A percentile compares a stretch with the other conserved stretches of the same genome.
phyloP scores from a whole-genome alignment of 306 rosid species.

The Cucumis hystrix region DNA sequence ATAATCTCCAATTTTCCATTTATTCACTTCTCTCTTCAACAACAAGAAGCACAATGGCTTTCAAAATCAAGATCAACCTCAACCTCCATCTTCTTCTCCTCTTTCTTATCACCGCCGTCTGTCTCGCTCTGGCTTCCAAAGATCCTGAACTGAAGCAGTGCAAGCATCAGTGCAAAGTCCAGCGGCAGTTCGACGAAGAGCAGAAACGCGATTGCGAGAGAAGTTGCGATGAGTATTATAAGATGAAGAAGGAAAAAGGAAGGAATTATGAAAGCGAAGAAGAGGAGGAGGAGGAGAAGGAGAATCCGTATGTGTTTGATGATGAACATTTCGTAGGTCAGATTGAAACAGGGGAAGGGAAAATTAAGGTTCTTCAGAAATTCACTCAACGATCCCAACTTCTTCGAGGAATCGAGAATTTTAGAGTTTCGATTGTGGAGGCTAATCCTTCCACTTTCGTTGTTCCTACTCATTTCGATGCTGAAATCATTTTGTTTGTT shows the following conservation, averaged over 20 bases:
- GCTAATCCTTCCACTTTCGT: conserved; percentile 33
- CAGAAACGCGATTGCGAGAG: conserved; percentile 17
- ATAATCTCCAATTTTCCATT: neutral
- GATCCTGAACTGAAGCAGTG: conserved; percentile 38
- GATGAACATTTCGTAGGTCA: conserved; percentile 23
- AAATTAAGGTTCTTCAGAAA: conserved; percentile 23
- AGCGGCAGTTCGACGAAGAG: conserved; percentile 8
- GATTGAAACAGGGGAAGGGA: conserved; percentile 35
- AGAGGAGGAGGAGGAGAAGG: neutral
- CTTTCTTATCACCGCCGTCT: neutral
- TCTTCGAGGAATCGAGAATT: conserved; percentile 43
- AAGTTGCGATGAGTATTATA: conserved; percentile 22
- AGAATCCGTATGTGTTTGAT: conserved; percentile 34
- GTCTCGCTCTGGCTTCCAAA: neutral
- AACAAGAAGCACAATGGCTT: neutral
- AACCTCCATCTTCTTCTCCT: neutral
- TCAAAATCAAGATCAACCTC: neutral
- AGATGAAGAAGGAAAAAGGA: conserved; percentile 18
- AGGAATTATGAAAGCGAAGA: neutral
- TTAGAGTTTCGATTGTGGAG: conserved; percentile 31
- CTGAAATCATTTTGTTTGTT: conserved; percentile 33
- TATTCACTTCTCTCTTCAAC: neutral
- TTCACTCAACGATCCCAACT: conserved; percentile 34
- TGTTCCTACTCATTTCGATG: conserved; percentile 41
- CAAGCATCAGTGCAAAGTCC: conserved; percentile 38